phyloP scores from a whole-genome alignment of 1,139 yeast genomes.

The Nakaseomyces delphensis region DNA sequence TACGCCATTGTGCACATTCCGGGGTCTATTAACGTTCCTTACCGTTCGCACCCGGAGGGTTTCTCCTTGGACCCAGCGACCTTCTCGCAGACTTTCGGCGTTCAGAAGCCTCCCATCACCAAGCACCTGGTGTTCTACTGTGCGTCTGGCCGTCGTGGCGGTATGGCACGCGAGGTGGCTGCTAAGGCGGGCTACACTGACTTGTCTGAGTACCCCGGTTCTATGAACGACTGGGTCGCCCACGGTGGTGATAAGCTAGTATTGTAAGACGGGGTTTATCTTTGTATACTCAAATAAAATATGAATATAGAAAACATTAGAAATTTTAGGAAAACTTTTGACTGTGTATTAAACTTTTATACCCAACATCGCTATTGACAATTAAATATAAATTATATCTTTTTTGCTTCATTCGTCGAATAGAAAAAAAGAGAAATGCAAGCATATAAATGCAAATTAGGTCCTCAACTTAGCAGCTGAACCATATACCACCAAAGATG shows the following conservation, averaged over 20 bases:
- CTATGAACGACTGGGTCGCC: slow-evolving; percentile 77
- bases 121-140: slow-evolving; percentile 81
- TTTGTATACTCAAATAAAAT: neutral
- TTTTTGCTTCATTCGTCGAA: too few relatives aligned
- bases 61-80: slow-evolving; percentile 66
- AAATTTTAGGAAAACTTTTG: neutral
- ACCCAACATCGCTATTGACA: too few relatives aligned
- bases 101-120: slow-evolving; percentile 61
- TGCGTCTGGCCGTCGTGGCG: slow-evolving; percentile 84
- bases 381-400: too few relatives aligned
- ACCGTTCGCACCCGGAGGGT: slow-evolving; percentile 86
- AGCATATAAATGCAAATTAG: too few relatives aligned
- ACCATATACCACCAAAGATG: slow-evolving; percentile 9
- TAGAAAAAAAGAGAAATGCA: neutral
- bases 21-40: slow-evolving; percentile 81
- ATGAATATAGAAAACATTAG: neutral
- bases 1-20: slow-evolving; percentile 55
- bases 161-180: slow-evolving; percentile 85
- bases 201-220: slow-evolving; percentile 70
- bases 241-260: slow-evolving; percentile 18
- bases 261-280: too few relatives aligned
- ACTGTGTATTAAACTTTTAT: neutral
- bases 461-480: too few relatives aligned
- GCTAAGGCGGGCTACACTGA: slow-evolving; percentile 74
- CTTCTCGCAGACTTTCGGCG: slow-evolving; percentile 70